Evolutionary conservation across 2,329 filamentous ascomycete genomes (phyloP), one percentile per base, ranked within the genome.

Genomic region (Pseudogymnoascus destructans): DNA sequence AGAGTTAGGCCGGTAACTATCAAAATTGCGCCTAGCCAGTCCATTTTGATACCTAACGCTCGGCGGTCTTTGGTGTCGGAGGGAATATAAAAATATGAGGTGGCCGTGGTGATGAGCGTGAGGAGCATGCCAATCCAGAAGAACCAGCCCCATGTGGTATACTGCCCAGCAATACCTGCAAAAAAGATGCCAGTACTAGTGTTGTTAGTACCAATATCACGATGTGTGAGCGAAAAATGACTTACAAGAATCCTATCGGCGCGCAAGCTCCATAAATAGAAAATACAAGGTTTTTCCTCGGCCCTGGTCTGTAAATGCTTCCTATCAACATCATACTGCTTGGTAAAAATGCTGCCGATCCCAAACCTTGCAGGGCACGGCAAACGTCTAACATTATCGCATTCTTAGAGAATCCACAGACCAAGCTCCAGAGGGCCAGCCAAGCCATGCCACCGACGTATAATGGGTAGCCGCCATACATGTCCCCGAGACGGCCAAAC

Each of bases 301-400:
- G 83, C 0, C 84, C 84, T 0, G 85, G 84, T 4, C 84, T 75
- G 66, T 88, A 87, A 2, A 75, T 78, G 54, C 75, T 80, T 1
- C 83, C 83, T 1, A 87, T 71, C 9, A 87, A 73, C 72, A 84
- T 84, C 59, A 89, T 78, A 1, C 84, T 80, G 0, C 82, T 80
- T 0, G 85, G 85, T 11, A 89, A 69, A 61, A 87, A 88, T 0
- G 86, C 85, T 0, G 86, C 85, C 1, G 85, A 78, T 0, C 86
- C 87, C 8, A 92, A 71, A 0, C 87, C 87, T 69, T 89, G 86
- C 42, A 90, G 72, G 7, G 86, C 86, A 57, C 87, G 83, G 66
- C 83, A 87, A 58, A 86, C 74, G 63, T 89, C 85, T 61, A 91
- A 75, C 82, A 89, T 87, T 56, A 81, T 69, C 60, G 83, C 78